A percentile compares a stretch with the other conserved stretches of the same genome.
These are phyloP conservation scores for Striga asiatica DNA, from an alignment of 257 asterid species.

Conservation along the genomic window DNA sequence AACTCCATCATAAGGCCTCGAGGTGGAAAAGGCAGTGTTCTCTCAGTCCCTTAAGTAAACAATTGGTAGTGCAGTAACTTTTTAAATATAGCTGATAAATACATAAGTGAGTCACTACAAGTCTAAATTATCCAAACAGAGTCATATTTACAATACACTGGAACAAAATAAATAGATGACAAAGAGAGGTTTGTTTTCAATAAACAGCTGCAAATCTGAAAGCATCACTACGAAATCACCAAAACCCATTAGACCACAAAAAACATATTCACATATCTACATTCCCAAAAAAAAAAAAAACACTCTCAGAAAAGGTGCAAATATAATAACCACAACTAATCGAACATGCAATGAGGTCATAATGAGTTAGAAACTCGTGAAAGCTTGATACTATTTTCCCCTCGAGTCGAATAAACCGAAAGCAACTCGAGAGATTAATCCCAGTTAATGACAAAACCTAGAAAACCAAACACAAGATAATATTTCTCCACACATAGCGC, in stretches of 20 bases:
- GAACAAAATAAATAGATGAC: neutral
- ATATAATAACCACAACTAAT: neutral
- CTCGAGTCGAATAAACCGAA: neutral
- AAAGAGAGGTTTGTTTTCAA: neutral
- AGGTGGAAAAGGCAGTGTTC: conserved; percentile 1
- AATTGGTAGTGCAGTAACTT: neutral
- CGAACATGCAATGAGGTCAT: neutral
- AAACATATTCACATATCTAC: neutral
- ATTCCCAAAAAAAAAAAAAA: neutral
- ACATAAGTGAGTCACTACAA: neutral
- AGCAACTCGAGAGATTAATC: neutral
- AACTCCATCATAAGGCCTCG: neutral
- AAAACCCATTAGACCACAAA: neutral
- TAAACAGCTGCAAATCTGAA: neutral
- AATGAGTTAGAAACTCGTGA: neutral
- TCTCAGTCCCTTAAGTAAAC: neutral
- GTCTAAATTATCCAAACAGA: neutral
- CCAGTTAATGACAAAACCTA: neutral
- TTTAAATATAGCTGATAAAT: neutral
- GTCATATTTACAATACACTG: neutral
- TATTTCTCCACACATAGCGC: neutral
- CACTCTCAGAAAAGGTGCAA: neutral
- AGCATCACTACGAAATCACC: too few relatives aligned
- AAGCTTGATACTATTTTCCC: conserved; percentile 6
- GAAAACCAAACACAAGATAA: neutral